phyloP scores from a whole-genome alignment of 352 stramenopile genomes.

The Globisporangium viniferum region DNA sequence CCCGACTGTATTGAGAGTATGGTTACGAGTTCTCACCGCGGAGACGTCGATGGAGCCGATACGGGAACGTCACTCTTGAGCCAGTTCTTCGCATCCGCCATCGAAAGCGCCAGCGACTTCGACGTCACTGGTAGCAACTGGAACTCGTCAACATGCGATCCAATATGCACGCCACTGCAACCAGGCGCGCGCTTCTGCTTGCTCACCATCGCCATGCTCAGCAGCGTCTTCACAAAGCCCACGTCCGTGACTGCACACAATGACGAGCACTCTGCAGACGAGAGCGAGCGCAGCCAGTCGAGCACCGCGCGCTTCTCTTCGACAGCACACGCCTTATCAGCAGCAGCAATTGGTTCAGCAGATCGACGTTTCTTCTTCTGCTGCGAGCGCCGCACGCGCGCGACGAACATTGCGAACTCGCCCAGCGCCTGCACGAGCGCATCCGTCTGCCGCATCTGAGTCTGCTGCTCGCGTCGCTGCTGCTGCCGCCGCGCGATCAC shows the following conservation, averaged over 20 bases:
- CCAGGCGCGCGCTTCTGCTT: slow-evolving; percentile 1
- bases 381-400: slow-evolving; percentile 20
- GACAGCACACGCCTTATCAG: neutral
- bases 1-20: neutral
- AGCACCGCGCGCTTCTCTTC: slow-evolving; percentile 37
- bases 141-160: slow-evolving; percentile 16
- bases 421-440: slow-evolving; percentile 53
- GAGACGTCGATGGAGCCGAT: slow-evolving; percentile 1
- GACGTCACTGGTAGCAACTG: slow-evolving; percentile 10
- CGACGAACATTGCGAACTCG: slow-evolving; percentile 50
- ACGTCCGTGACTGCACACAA: slow-evolving; percentile 61
- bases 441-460: neutral
- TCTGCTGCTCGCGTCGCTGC: neutral
- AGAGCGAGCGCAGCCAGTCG: slow-evolving; percentile 47
- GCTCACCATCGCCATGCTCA: slow-evolving; percentile 56
- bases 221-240: slow-evolving; percentile 75
- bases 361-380: slow-evolving; percentile 17
- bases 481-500: neutral
- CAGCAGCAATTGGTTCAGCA: neutral
- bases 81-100: slow-evolving; percentile 5
- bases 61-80: slow-evolving; percentile 6
- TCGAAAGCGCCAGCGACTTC: slow-evolving; percentile 7
- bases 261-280: slow-evolving; percentile 45
- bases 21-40: neutral
- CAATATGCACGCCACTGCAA: neutral